Conservation (phyloP, 345 rosid genomes). For the Brassica juncea region DNA sequence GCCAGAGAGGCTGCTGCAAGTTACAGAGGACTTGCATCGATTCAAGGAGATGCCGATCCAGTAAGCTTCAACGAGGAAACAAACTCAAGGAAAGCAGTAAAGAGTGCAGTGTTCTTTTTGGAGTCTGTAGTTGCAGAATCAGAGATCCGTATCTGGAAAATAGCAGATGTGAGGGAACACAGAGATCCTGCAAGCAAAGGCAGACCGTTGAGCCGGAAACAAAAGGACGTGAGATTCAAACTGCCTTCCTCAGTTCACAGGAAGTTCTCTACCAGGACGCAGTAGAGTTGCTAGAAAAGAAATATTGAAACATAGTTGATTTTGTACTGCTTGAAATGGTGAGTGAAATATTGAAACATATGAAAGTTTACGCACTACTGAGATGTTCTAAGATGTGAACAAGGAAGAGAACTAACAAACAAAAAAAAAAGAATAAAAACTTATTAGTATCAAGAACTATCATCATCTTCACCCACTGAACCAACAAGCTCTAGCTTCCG, state of each 20-base stretch:
- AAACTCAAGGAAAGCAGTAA: conserved; percentile 44
- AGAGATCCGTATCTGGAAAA: conserved; percentile 67
- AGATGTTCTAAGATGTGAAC: conserved; percentile 25
- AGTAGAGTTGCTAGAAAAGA: neutral
- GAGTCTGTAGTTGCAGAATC: conserved; percentile 60
- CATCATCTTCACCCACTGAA: conserved; percentile 37
- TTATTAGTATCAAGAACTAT: conserved; percentile 19
- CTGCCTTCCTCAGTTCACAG: conserved; percentile 54
- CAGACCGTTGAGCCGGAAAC: conserved; percentile 73
- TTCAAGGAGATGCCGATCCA: conserved; percentile 73
- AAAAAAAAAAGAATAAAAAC: neutral
- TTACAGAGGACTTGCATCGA: conserved; percentile 66
- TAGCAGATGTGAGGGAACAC: conserved; percentile 82
- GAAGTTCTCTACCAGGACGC: conserved; percentile 46
- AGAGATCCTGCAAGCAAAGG: conserved; percentile 78
- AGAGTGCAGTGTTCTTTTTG: conserved; percentile 58
- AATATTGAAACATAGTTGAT: neutral
- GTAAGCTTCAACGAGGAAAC: conserved; percentile 57
- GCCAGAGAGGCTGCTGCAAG: conserved; percentile 75
- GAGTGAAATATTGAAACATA: neutral
- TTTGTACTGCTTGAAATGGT: conserved; percentile 5
- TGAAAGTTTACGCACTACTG: conserved; percentile 1
- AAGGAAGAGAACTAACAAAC: neutral
- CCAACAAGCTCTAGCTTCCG: conserved; percentile 38
- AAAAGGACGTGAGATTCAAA: conserved; percentile 70